Conservation (phyloP, 495 filamentous ascomycete genomes). For the Filosporella fistucella region DNA sequence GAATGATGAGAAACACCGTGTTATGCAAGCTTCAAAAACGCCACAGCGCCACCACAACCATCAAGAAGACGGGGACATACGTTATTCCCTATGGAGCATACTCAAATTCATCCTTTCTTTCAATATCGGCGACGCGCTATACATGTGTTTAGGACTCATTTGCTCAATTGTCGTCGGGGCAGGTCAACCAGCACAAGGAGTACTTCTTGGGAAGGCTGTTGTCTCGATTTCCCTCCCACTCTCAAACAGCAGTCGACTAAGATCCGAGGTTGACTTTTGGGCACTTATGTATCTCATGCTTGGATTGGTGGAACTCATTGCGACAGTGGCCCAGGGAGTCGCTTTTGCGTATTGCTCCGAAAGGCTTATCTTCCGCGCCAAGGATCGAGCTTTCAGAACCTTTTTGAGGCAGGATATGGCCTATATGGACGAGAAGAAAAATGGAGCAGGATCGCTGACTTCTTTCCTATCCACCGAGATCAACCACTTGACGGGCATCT, state of each 20-base stretch:
- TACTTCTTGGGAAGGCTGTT: slow-evolving; percentile 1
- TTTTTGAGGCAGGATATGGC: slow-evolving; percentile 40
- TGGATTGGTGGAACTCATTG: no score
- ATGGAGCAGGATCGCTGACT: slow-evolving; percentile 56
- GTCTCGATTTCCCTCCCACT: neutral
- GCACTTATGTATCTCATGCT: slow-evolving; percentile 42
- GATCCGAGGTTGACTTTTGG: slow-evolving; percentile 1
- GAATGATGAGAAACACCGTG: no score
- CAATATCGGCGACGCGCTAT: no score
- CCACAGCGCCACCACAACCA: no score
- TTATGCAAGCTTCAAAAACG: no score
- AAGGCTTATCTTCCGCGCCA: slow-evolving; percentile 32
- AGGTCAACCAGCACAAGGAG: slow-evolving; percentile 1
- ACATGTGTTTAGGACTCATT: no score
- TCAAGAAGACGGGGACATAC: no score
- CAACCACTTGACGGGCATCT: neutral
- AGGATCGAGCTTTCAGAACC: slow-evolving; percentile 54
- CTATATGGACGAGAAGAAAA: slow-evolving; percentile 36
- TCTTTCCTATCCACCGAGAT: slow-evolving; percentile 23
- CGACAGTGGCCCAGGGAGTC: slow-evolving; percentile 36
- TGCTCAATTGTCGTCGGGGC: neutral
- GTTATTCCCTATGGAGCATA: neutral
- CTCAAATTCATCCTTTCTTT: neutral
- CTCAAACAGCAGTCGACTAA: neutral
- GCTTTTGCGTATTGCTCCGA: slow-evolving; percentile 33